Evolutionary conservation across 768 basidiomycete species (phyloP), one percentile per base, ranked within the genome.

Genomic region (Pleurotus eryngii): DNA sequence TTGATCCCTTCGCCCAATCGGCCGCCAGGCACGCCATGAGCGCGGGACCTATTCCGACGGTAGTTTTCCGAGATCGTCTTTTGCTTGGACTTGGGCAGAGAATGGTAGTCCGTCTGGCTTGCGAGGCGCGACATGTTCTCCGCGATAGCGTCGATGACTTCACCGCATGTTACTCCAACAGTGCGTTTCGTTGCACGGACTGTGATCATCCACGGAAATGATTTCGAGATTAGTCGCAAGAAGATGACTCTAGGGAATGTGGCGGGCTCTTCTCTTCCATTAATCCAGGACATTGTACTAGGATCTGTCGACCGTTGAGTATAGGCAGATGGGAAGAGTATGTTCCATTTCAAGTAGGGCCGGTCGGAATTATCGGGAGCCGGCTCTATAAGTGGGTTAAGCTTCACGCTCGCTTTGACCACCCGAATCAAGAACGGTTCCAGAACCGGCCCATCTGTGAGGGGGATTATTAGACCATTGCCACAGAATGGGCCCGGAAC

Each of bases 341-440:
- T 87, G 70, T 88, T 87, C 87, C 89, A 90, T 47, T 79, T 81
- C 45, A 91, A 72, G 65, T 81, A 81, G 4, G 79, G 77, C 24
- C 72, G 68, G 1, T 80, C 76, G 3, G 68, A 67, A 7, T 76
- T 74, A 0, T 78, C 68, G 59, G 68, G 72, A 42, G 64, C 65
- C 17, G 85, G 83, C 0, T 70, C 64, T 14, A 90, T 72, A 22
- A 90, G 75, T 0, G 89, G 87, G 64, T 91, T 90, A 35, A 91
- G 57, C 46, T 70, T 67, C 4, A 85, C 60, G 5, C 61, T 59
- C 1, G 82, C 83, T 0, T 72, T 62, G 8, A 89, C 78, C 22
- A 81, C 70, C 49, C 74, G 76, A 15, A 78, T 67, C 17, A 86
- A 66, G 61, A 86, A 80, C 0, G 89, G 83, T 9, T 81, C 80